Evolutionary conservation across 805 yeast species (phyloP).

Genomic region (Candida boidinii): DNA sequence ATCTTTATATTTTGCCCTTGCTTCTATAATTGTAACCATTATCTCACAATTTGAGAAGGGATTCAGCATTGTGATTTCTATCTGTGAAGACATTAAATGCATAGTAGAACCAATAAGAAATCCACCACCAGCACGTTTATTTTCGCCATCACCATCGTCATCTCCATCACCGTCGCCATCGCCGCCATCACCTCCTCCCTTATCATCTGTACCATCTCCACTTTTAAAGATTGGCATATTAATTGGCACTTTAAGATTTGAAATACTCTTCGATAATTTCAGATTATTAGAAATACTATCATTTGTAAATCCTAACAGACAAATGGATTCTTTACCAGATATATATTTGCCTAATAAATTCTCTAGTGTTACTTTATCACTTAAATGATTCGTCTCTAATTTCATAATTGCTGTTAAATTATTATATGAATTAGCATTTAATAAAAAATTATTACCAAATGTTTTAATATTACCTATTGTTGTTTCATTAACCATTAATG

Average conservation of each 20-base stretch:
- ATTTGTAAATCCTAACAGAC: too few relatives aligned
- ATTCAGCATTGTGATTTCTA: constrained; percentile 45
- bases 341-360: constrained; percentile 28
- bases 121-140: constrained; percentile 21
- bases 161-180: background rate
- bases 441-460: constrained; percentile 14
- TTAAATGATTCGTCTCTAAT: constrained; percentile 8
- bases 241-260: constrained; percentile 19
- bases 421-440: constrained; percentile 12
- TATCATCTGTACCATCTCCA: background rate
- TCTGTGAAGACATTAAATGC: constrained; percentile 46
- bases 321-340: constrained; percentile 27
- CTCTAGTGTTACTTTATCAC: constrained; percentile 19
- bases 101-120: constrained; percentile 43
- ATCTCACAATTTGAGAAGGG: constrained; percentile 43
- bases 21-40: constrained; percentile 32
- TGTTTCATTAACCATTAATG: constrained; percentile 22
- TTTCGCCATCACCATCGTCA: constrained; percentile 1
- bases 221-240: constrained; percentile 17
- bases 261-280: constrained; percentile 17
- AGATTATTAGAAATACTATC: constrained; percentile 16
- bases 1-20: constrained; percentile 40
- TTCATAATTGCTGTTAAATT: constrained; percentile 15
- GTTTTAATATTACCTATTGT: constrained; percentile 25
- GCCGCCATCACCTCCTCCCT: constrained; percentile 2